A percentile compares a stretch with the other conserved stretches of the same genome.
These are phyloP conservation scores for Ustilago tritici DNA, from an alignment of 1,284 basidiomycete species.

Conservation along the genomic window DNA sequence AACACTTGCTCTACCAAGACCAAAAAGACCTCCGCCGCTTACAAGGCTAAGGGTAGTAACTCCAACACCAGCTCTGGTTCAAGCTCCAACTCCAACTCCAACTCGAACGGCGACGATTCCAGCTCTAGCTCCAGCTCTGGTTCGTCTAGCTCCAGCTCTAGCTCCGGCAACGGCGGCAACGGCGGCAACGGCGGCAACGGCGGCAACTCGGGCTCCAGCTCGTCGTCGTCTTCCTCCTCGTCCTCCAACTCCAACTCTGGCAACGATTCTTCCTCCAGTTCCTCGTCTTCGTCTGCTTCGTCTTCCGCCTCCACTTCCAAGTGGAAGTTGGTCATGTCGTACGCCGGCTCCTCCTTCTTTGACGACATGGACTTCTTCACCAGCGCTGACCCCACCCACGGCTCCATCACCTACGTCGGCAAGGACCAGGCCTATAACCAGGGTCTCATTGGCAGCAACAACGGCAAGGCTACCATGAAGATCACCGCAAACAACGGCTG, in stretches of 20 bases:
- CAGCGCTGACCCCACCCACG: constrained; percentile 51
- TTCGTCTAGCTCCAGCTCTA: constrained; percentile 14
- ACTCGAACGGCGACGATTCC: constrained; percentile 5
- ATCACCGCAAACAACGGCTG: constrained; percentile 40
- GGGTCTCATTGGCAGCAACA: constrained; percentile 45
- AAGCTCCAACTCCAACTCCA: constrained; percentile 12
- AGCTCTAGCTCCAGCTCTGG: constrained; percentile 21
- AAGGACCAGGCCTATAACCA: constrained; percentile 22
- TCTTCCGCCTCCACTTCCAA: constrained; percentile 25
- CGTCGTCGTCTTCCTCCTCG: constrained; percentile 24
- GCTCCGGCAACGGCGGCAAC: constrained; percentile 8
- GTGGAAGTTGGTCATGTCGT: constrained; percentile 53
- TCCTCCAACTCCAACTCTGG: constrained; percentile 19
- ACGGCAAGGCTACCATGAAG: constrained; percentile 49
- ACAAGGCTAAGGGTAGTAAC: constrained; percentile 22
- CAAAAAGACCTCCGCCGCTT: constrained; percentile 21
- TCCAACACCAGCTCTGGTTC: constrained; percentile 16
- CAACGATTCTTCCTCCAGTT: constrained; percentile 16
- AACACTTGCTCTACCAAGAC: constrained; percentile 42
- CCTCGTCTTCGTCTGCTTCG: constrained; percentile 26
- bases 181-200: too few species aligned
- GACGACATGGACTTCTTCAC: constrained; percentile 59
- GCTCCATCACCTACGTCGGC: constrained; percentile 52
- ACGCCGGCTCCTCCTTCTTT: constrained; percentile 50
- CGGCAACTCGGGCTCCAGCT: constrained; percentile 15